Evolutionary conservation across 2,329 filamentous ascomycete species (phyloP), one percentile per base, ranked within the genome.

Genomic region (Fusarium pilosicola): DNA sequence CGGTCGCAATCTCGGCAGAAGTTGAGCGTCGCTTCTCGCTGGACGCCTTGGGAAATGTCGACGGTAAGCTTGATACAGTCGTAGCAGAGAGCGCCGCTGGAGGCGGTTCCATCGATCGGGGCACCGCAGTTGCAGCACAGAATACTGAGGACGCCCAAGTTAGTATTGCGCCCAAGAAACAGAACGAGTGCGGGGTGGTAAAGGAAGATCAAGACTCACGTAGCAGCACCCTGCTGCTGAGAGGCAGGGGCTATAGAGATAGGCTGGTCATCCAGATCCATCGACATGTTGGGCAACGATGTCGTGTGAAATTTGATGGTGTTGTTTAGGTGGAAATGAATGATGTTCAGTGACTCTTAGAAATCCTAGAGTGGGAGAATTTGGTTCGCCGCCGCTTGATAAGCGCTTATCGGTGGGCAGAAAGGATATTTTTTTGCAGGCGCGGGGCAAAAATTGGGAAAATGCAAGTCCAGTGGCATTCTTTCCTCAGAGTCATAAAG

Each of bases 121-220:
- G 94, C 95, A 80, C 96, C 96, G 83, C 96, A 99, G 88, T 98
- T 97, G 86, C 94, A 97, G 85, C 96, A 99, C 66, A 99, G 93
- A 80, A 98, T 97, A 55, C 82, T 83, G 57, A 24, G 56, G 20
- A 39, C 10, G 26, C 30, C 11, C 46, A 18, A n/a, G 20, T 74
- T 54, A 74, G 68, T 64, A 54, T 65, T 74, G 71, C 61, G 60
- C 61, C 70, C 65, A 39, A 45, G 38, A 58, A 15, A 26, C 12
- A 30, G 10, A 48, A 24, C 49, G 51, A 60, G 69, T 71, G 74
- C 72, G 75, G 74, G 72, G 65, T 68, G 59, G 36, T 32, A 12
- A 41, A 34, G 38, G 28, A 39, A 38, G 52, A 49, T 52, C 48
- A 45, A 48, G 34, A 82, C 84, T 79, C 75, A 85, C 84, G 84